Evolutionary conservation across 2,329 filamentous ascomycete genomes (phyloP), one percentile per base, ranked within the genome.

Genomic region (Pezicula neosporulosa): DNA sequence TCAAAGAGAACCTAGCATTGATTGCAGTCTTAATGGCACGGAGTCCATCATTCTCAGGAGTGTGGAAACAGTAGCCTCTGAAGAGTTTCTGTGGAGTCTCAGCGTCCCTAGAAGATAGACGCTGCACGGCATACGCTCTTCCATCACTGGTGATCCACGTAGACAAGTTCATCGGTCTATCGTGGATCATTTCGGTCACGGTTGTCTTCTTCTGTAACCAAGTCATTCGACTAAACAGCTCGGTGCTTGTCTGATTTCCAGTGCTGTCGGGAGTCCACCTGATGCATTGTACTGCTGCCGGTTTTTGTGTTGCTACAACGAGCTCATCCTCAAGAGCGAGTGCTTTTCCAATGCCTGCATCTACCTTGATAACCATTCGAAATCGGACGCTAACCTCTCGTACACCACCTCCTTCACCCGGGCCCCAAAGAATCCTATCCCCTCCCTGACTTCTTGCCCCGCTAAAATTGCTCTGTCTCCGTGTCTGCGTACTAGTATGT

Each of bases 311-410:
- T 4, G 94, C 90, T 48, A 99, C 92, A 19, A 97, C 78, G 38
- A 99, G 76, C 68, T 97, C 94, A 50, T 96, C 90, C 59, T 97
- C 94, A 19, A 97, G 78, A 2, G 94, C 93, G 49, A 97, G 73
- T 10, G 89, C 90, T 63, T 86, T 89, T 60, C 86, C 85, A 61
- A 99, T 97, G 2, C 94, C 94, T 3, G 94, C 94, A 70, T 99
- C 94, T 16, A 99, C 90, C 67, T 96, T 95, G 65, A 99, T 97
- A 13, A 96, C 93, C 89, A 97, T 96, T 51, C 93, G 83, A 70
- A 99, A 99, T 10, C 90, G 87, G 45, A 99, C 80, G 62, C 87
- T 96, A 50, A 96, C 83, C 70, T 99, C 94, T 48, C 84, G 82
- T 47, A 96, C 85, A 3, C 90, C 90, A 45, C 80, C 80, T 9